Conservation (phyloP, 768 basidiomycete genomes). For the Naganishia antarctica region DNA sequence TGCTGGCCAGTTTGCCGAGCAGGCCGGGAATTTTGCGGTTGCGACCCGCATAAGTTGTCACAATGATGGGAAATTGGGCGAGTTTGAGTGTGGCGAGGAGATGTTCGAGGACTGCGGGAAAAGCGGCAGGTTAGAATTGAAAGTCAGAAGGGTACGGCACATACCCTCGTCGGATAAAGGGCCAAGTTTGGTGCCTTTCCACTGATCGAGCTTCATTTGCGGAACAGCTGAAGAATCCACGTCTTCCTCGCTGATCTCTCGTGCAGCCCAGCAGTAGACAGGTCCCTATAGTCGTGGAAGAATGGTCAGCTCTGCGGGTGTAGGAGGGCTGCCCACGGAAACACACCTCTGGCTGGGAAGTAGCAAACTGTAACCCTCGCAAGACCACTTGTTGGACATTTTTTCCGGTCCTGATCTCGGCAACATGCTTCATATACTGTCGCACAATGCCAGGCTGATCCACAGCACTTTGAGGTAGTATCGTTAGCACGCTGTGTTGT, state of each 20-base stretch:
- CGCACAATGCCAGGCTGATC: constrained; percentile 68
- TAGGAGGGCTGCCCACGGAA: background rate
- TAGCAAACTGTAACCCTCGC: constrained; percentile 64
- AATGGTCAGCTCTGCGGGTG: background rate
- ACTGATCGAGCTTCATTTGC: constrained; percentile 48
- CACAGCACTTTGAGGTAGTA: constrained; percentile 56
- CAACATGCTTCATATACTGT: constrained; percentile 67
- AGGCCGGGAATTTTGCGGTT: constrained; percentile 54
- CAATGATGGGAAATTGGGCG: constrained; percentile 60
- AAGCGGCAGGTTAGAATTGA: background rate
- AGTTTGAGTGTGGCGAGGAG: constrained; percentile 52
- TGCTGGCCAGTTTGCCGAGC: constrained; percentile 55
- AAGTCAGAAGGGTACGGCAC: constrained; percentile 17
- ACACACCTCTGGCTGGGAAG: constrained; percentile 58
- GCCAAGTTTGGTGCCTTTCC: constrained; percentile 57
- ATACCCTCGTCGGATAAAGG: constrained; percentile 54
- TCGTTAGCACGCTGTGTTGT: background rate
- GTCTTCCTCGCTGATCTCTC: constrained; percentile 68
- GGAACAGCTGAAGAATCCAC: constrained; percentile 52
- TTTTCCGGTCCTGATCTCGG: constrained; percentile 59
- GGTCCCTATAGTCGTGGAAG: constrained; percentile 52
- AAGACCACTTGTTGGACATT: constrained; percentile 57
- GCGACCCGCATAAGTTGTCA: constrained; percentile 63
- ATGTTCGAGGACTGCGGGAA: background rate
- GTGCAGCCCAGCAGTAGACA: constrained; percentile 66